phyloP scores from a whole-genome alignment of 164 flowering plant species.

The Vitis amurensis region DNA sequence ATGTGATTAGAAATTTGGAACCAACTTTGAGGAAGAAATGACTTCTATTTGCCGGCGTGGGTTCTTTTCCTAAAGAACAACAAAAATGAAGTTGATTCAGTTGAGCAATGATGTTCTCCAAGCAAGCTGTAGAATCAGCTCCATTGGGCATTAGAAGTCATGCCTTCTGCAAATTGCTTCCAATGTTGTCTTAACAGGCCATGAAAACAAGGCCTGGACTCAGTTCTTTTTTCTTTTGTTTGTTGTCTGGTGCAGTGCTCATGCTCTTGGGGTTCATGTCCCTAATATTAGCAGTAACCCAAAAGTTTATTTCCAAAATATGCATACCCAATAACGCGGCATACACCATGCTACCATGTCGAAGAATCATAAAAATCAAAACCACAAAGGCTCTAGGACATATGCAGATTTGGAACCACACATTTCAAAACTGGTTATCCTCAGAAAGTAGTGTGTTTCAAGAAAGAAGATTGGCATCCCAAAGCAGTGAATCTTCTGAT shows the following conservation, averaged over 20 bases:
- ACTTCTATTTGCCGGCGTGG: too few relatives aligned
- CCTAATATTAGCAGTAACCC: conserved; percentile 38
- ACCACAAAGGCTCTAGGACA: conserved; percentile 10
- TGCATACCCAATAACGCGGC: conserved; percentile 40
- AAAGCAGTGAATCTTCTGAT: not conserved
- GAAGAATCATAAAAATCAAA: conserved; percentile 5
- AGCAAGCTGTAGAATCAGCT: too few relatives aligned
- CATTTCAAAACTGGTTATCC: not conserved
- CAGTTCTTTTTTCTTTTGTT: not conserved
- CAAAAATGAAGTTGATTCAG: too few relatives aligned
- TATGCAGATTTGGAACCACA: not conserved
- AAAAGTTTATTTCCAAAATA: conserved; percentile 35
- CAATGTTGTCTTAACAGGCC: not conserved
- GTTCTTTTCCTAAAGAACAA: too few relatives aligned
- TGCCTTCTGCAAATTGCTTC: too few relatives aligned
- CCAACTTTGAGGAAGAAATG: too few relatives aligned
- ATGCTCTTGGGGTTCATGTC: conserved; percentile 63
- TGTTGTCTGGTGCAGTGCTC: conserved; percentile 34
- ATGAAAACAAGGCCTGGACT: not conserved
- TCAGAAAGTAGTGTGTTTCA: not conserved
- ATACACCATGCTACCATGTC: conserved; percentile 55
- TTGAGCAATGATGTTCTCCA: too few relatives aligned
- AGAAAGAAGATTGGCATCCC: conserved; percentile 9
- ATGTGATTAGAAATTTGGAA: too few relatives aligned
- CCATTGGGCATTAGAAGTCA: too few relatives aligned